Conservation (phyloP, 2,329 filamentous ascomycete species). For the Coniochaeta sp. region DNA sequence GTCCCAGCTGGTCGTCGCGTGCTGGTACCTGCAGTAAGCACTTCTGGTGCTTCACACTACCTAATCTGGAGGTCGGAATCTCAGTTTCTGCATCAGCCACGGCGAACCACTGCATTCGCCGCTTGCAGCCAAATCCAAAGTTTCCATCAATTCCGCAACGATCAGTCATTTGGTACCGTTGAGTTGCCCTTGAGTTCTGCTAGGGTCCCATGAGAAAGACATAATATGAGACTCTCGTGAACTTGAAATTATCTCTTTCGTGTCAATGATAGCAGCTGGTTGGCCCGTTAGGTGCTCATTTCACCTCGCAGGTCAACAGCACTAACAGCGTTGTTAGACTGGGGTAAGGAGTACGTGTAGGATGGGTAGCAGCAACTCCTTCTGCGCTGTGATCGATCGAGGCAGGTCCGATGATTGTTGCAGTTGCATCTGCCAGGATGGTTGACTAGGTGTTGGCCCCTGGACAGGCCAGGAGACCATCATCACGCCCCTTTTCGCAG, state of each 20-base stretch:
- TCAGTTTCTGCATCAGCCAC: background rate
- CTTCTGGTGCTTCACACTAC: too few species aligned
- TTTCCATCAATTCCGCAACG: too few species aligned
- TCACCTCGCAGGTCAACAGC: background rate
- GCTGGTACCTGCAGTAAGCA: background rate
- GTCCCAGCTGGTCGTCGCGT: background rate
- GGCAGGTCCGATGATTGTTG: background rate
- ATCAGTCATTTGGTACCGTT: background rate
- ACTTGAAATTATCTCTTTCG: background rate
- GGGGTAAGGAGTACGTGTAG: too few species aligned
- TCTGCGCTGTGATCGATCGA: background rate
- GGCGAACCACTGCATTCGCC: background rate
- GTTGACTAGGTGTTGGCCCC: background rate
- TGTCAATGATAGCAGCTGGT: background rate
- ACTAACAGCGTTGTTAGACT: background rate
- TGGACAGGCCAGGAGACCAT: background rate
- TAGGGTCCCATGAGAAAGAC: background rate
- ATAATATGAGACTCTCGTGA: background rate
- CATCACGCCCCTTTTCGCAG: background rate
- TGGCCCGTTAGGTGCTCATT: background rate
- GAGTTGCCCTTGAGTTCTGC: background rate
- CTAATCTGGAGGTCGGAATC: background rate
- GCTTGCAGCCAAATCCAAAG: background rate
- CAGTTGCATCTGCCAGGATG: background rate
- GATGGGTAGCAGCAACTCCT: background rate